These are phyloP conservation scores for Curvularia hawaiiensis DNA, from an alignment of 2,329 filamentous ascomycete species.

Conservation along the genomic window DNA sequence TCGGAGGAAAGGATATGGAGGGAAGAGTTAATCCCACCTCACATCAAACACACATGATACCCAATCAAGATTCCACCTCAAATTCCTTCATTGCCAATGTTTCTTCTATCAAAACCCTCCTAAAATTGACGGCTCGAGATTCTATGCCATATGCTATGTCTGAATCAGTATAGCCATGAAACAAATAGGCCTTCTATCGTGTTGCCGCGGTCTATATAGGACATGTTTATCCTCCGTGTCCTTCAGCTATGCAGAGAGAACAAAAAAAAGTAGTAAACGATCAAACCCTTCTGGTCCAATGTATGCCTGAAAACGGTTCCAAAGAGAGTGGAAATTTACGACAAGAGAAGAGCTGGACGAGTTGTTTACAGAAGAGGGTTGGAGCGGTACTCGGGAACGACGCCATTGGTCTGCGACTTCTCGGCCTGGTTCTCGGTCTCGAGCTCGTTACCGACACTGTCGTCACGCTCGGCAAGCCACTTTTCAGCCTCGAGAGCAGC, in stretches of 20 bases:
- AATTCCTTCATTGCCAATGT: slow-evolving; percentile 13
- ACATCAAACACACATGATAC: not conserved
- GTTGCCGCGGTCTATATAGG: slow-evolving; percentile 22
- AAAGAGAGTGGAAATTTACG: slow-evolving; percentile 3
- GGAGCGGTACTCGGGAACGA: slow-evolving; percentile 65
- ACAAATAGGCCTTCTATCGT: not conserved
- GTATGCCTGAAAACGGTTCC: slow-evolving; percentile 11
- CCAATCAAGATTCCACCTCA: not conserved
- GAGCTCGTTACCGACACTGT: slow-evolving; percentile 53
- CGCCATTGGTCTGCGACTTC: slow-evolving; percentile 58
- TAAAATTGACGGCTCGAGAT: slow-evolving; percentile 16
- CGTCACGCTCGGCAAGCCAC: slow-evolving; percentile 79
- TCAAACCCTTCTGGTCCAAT: slow-evolving; percentile 18
- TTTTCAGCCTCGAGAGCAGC: slow-evolving; percentile 96
- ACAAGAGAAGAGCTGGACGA: not conserved
- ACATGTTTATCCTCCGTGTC: slow-evolving; percentile 3
- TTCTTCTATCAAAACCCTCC: slow-evolving; percentile 17
- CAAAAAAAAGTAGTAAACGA: slow-evolving; percentile 17
- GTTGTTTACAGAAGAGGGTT: slow-evolving; percentile 64
- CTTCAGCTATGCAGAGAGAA: slow-evolving; percentile 6
- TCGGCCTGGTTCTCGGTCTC: slow-evolving; percentile 57
- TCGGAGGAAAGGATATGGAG: not conserved
- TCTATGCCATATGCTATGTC: slow-evolving; percentile 29
- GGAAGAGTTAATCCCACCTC: not conserved
- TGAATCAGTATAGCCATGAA: slow-evolving; percentile 1